phyloP scores from a whole-genome alignment of 2,329 filamentous ascomycete genomes.

The Ascochyta pisi region DNA sequence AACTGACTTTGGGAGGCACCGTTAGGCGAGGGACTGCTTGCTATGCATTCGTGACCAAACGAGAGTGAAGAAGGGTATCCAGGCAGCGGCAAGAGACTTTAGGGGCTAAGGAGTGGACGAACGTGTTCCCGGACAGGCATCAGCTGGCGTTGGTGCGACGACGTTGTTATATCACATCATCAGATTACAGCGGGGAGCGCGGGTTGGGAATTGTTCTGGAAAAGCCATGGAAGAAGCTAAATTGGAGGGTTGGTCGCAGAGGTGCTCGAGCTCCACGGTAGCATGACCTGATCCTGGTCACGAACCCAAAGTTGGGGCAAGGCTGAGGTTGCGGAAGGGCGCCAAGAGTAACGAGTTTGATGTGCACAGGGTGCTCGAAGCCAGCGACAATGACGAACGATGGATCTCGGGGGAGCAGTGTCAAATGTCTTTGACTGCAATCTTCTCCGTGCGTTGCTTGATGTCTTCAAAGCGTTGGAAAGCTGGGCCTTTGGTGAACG shows the following conservation, averaged over 20 bases:
- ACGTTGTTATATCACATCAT: conserved; percentile 49
- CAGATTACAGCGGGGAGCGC: conserved; percentile 44
- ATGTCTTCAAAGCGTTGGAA: not conserved
- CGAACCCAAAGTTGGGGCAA: conserved; percentile 48
- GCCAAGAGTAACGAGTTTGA: conserved; percentile 40
- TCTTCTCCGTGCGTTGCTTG: conserved; percentile 6
- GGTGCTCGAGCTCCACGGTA: conserved; percentile 39
- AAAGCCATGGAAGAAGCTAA: conserved; percentile 48
- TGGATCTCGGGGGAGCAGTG: not conserved
- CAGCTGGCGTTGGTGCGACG: conserved; percentile 41
- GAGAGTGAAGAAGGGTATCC: conserved; percentile 30
- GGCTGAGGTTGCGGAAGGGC: conserved; percentile 39
- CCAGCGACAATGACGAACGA: conserved; percentile 6
- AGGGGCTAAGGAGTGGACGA: conserved; percentile 42
- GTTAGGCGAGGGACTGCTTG: conserved; percentile 1
- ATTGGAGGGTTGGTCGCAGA: conserved; percentile 35
- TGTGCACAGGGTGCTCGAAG: conserved; percentile 26
- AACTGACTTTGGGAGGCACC: conserved; percentile 6
- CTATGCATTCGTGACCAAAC: conserved; percentile 7
- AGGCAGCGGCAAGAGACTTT: conserved; percentile 27
- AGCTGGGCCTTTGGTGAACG: conserved; percentile 3
- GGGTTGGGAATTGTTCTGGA: conserved; percentile 48
- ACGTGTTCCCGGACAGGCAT: conserved; percentile 40
- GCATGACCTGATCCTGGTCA: conserved; percentile 34
- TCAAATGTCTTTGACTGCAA: conserved; percentile 1